These are phyloP conservation scores for Oenanthe sinensis DNA, from an alignment of 129 eudicot genomes.

Conservation along the genomic window DNA sequence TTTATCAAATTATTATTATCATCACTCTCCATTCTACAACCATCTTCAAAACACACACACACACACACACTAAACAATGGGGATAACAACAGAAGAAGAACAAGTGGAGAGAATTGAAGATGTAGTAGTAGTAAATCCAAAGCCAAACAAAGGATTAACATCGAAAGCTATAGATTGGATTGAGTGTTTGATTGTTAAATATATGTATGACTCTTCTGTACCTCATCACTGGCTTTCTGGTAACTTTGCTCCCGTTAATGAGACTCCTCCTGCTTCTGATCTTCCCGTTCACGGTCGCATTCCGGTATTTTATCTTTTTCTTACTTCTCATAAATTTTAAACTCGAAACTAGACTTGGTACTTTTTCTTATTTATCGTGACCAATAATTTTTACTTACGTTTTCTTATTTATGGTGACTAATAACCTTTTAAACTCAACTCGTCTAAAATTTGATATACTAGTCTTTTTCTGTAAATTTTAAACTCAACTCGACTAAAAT, in stretches of 20 bases:
- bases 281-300: constrained; percentile 65
- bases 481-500: not conserved
- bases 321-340: too few relatives aligned
- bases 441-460: too few relatives aligned
- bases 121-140: constrained; percentile 66
- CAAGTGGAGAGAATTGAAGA: constrained; percentile 27
- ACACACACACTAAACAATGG: constrained; percentile 9
- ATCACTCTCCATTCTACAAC: not conserved
- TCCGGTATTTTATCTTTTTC: constrained; percentile 38
- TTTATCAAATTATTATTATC: not conserved
- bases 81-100: constrained; percentile 1
- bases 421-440: too few relatives aligned
- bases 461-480: too few relatives aligned
- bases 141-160: constrained; percentile 55
- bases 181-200: constrained; percentile 52
- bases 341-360: too few relatives aligned
- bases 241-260: constrained; percentile 82
- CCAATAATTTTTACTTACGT: too few relatives aligned
- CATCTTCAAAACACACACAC: not conserved
- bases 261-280: constrained; percentile 72
- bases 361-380: too few relatives aligned
- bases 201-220: constrained; percentile 50
- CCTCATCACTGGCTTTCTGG: constrained; percentile 76
- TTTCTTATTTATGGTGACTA: too few relatives aligned
- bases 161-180: constrained; percentile 81